phyloP scores from a whole-genome alignment of 345 rosid genomes.

The Aquilaria malaccensis region DNA sequence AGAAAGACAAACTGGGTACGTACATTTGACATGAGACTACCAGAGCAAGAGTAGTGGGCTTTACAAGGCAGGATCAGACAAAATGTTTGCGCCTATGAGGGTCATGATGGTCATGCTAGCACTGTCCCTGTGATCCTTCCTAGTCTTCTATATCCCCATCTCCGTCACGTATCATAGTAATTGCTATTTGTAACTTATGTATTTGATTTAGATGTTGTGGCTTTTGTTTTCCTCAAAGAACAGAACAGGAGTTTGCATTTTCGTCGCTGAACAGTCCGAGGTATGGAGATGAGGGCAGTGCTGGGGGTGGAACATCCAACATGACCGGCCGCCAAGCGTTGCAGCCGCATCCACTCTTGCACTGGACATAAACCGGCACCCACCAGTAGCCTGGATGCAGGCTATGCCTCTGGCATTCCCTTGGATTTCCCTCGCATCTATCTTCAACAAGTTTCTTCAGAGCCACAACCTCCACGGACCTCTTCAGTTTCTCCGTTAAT shows the following conservation, averaged over 20 bases:
- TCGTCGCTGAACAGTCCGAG: constrained; percentile 21
- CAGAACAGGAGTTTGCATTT: constrained; percentile 24
- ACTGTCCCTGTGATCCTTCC: too few relatives aligned
- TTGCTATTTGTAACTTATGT: too few relatives aligned
- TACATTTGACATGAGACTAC: too few relatives aligned
- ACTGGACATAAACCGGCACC: not conserved
- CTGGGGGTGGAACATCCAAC: constrained; percentile 1
- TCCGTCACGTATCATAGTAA: too few relatives aligned
- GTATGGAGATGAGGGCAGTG: not conserved
- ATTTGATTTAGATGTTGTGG: too few relatives aligned
- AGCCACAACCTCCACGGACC: constrained; percentile 32
- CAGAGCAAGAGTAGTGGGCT: too few relatives aligned
- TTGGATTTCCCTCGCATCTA: not conserved
- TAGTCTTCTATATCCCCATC: too few relatives aligned
- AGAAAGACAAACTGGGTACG: too few relatives aligned
- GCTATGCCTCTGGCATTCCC: constrained; percentile 3
- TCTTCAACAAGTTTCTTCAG: constrained; percentile 25
- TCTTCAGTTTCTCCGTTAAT: constrained; percentile 29
- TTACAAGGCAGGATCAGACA: too few relatives aligned
- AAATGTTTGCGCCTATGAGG: too few relatives aligned
- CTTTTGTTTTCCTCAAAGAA: constrained; percentile 8
- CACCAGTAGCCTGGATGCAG: constrained; percentile 6
- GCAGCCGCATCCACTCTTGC: too few relatives aligned
- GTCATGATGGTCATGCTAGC: too few relatives aligned
- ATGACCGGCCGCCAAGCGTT: not conserved